Percentiles rank a stretch among this genome's conserved stretches.
These are phyloP conservation scores for Leptographium radiaticola DNA, from an alignment of 2,329 filamentous ascomycete species.

Conservation along the genomic window DNA sequence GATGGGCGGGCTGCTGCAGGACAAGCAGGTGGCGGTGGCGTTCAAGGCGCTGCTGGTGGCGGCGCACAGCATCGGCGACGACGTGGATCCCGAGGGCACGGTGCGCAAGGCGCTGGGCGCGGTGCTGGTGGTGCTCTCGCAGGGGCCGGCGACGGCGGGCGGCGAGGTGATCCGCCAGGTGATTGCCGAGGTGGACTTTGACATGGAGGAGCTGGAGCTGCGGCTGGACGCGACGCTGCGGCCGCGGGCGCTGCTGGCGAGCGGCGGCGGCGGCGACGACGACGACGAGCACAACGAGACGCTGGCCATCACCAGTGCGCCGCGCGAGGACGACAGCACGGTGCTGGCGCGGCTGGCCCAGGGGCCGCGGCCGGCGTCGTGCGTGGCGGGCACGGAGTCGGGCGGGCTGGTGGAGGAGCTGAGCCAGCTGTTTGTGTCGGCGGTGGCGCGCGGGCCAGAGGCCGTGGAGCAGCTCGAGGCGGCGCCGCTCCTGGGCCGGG, in stretches of 20 bases:
- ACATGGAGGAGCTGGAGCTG: slow-evolving; percentile 63
- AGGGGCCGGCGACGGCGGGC: slow-evolving; percentile 42
- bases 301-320: neutral
- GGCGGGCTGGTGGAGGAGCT: slow-evolving; percentile 43
- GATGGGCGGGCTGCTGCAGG: slow-evolving; percentile 44
- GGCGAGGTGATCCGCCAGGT: slow-evolving; percentile 54
- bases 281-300: slow-evolving; percentile 11
- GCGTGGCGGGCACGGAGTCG: slow-evolving; percentile 26
- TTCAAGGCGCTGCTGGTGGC: slow-evolving; percentile 52
- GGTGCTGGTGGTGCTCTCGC: slow-evolving; percentile 52
- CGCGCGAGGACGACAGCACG: slow-evolving; percentile 1
- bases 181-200: slow-evolving; percentile 53
- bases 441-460: slow-evolving; percentile 32
- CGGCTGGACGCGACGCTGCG: slow-evolving; percentile 59
- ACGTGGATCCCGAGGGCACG: slow-evolving; percentile 38
- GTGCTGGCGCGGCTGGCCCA: slow-evolving; percentile 25
- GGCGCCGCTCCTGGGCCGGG: slow-evolving; percentile 38
- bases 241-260: slow-evolving; percentile 27
- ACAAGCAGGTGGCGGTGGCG: slow-evolving; percentile 49
- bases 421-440: slow-evolving; percentile 40
- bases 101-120: slow-evolving; percentile 52
- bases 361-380: slow-evolving; percentile 23
- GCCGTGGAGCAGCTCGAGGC: slow-evolving; percentile 39
- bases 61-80: slow-evolving; percentile 43
- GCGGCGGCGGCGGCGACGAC: slow-evolving; percentile 27